A percentile compares a stretch with the other conserved stretches of the same genome.
These are phyloP conservation scores for Xylaria sp. DNA, from an alignment of 2,329 filamentous ascomycete genomes.

Conservation along the genomic window DNA sequence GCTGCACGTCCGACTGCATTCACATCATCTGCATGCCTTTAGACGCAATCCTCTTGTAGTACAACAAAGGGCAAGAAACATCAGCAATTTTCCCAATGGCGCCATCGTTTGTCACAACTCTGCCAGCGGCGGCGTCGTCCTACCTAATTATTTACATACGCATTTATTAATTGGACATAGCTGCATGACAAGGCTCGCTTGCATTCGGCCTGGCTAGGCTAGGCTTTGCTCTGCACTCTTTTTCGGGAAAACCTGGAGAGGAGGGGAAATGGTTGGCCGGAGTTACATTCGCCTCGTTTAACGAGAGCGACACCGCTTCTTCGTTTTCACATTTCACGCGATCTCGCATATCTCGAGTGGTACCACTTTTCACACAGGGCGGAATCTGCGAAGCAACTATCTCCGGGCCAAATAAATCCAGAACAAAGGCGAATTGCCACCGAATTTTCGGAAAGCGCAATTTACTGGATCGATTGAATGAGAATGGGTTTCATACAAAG, in stretches of 20 bases:
- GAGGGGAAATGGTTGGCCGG: constrained; percentile 10
- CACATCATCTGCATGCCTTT: constrained; percentile 9
- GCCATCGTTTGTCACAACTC: constrained; percentile 13
- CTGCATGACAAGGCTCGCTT: constrained; percentile 35
- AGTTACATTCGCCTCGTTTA: constrained; percentile 36
- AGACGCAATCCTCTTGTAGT: constrained; percentile 13
- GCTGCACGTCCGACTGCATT: constrained; percentile 21
- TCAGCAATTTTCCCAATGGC: constrained; percentile 15
- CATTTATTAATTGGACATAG: constrained; percentile 40
- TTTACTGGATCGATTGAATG: constrained; percentile 1
- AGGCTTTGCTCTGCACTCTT: constrained; percentile 17
- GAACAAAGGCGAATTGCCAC: background rate
- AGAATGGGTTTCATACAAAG: constrained; percentile 8
- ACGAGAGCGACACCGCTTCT: constrained; percentile 10
- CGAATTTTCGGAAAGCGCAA: background rate
- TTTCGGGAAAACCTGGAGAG: constrained; percentile 18
- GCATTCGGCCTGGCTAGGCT: constrained; percentile 29
- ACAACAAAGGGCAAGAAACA: background rate
- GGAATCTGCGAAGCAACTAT: background rate
- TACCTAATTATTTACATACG: constrained; percentile 32
- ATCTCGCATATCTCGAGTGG: constrained; percentile 13
- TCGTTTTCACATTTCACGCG: background rate
- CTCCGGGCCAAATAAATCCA: constrained; percentile 21
- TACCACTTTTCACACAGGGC: constrained; percentile 9
- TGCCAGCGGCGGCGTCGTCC: constrained; percentile 19